phyloP scores from a whole-genome alignment of 495 filamentous ascomycete species.

The Aspergillus incahuasiensis region DNA sequence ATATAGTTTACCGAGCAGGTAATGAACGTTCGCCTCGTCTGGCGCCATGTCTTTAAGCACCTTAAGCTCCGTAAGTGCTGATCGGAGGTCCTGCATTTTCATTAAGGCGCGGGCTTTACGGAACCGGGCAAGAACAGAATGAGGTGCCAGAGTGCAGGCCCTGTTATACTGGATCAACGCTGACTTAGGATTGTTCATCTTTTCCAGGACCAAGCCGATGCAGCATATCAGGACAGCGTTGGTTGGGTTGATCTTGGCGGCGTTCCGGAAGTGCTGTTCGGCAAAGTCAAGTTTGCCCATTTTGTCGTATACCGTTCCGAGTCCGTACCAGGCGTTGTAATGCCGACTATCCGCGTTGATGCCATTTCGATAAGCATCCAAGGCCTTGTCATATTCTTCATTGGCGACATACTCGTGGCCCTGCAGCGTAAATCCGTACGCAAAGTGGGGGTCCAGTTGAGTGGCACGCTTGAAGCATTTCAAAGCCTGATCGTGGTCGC shows the following conservation, averaged over 20 bases:
- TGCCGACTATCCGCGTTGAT: conserved; percentile 81
- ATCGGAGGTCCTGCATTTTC: conserved; percentile 62
- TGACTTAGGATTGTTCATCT: conserved; percentile 69
- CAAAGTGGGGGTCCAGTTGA: conserved; percentile 82
- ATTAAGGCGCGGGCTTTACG: conserved; percentile 87
- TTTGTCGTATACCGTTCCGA: conserved; percentile 89
- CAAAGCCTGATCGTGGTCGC: conserved; percentile 91
- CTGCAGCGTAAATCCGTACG: conserved; percentile 92
- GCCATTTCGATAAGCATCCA: conserved; percentile 75
- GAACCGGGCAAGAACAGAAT: conserved; percentile 75
- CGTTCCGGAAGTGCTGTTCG: conserved; percentile 83
- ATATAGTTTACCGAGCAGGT: conserved; percentile 81
- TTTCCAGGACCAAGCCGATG: conserved; percentile 84
- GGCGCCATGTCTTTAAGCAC: conserved; percentile 84
- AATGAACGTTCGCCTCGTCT: conserved; percentile 94
- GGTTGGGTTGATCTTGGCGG: conserved; percentile 80
- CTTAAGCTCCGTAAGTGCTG: conserved; percentile 73
- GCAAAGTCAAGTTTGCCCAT: conserved; percentile 89
- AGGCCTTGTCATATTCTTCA: conserved; percentile 93
- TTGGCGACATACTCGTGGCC: conserved; percentile 96
- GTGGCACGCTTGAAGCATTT: conserved; percentile 94
- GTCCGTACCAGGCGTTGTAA: conserved; percentile 96
- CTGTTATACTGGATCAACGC: conserved; percentile 76
- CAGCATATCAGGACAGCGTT: conserved; percentile 88
- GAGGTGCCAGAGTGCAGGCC: conserved; percentile 76